Percentiles rank a stretch among this genome's conserved stretches.
phyloP scores from a whole-genome alignment of 2,329 filamentous ascomycete genomes.

The Cadophora luteo-olivacea region DNA sequence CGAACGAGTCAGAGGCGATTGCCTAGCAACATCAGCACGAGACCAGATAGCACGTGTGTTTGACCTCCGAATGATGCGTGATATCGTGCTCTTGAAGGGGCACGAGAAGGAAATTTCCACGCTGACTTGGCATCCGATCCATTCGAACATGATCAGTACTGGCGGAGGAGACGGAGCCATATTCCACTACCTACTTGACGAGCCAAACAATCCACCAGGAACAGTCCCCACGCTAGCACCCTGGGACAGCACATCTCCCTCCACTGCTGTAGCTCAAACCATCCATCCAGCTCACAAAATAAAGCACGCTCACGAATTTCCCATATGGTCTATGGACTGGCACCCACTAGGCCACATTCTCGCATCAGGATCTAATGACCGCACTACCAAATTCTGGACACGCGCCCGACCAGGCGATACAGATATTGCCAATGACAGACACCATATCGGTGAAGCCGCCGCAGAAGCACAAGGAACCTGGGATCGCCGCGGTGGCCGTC shows the following conservation, averaged over 20 bases:
- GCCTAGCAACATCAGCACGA: conserved; percentile 89
- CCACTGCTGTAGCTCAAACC: conserved; percentile 83
- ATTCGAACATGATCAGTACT: conserved; percentile 86
- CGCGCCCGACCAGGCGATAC: conserved; percentile 85
- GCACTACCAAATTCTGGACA: conserved; percentile 97
- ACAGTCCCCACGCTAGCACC: conserved; percentile 76
- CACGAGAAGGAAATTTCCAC: conserved; percentile 97
- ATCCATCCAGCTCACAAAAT: conserved; percentile 90
- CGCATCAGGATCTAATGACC: conserved; percentile 93
- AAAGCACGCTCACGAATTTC: conserved; percentile 88
- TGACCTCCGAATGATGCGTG: conserved; percentile 97
- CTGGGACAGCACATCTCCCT: conserved; percentile 83
- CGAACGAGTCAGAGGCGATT: conserved; percentile 81
- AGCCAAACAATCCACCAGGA: conserved; percentile 84
- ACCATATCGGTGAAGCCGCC: conserved; percentile 92
- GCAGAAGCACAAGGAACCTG: conserved; percentile 96
- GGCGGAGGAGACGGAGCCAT: conserved; percentile 90
- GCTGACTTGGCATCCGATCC: conserved; percentile 91
- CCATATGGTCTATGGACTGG: conserved; percentile 98
- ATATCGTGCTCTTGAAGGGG: conserved; percentile 90
- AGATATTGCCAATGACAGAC: conserved; percentile 87
- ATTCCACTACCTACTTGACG: conserved; percentile 94
- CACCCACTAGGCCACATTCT: conserved; percentile 95
- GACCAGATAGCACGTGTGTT: conserved; percentile 94
- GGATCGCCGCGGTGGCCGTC: conserved; percentile 79